Conservation (phyloP, 2,329 filamentous ascomycete genomes). For the Alternaria triticimaculans region DNA sequence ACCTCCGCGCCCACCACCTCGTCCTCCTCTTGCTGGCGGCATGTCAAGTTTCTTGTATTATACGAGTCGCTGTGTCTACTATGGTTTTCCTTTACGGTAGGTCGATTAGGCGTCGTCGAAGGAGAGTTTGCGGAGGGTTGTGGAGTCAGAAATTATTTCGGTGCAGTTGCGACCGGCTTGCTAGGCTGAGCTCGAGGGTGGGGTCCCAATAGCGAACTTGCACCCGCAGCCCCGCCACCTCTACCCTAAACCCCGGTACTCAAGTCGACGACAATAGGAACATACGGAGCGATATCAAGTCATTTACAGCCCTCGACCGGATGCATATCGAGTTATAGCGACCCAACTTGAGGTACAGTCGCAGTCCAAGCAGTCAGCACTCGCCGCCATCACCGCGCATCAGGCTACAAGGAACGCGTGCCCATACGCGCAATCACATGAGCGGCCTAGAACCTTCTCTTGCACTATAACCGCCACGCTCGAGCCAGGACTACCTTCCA, state of each 20-base stretch:
- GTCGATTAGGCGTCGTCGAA: background rate
- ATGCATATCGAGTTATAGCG: background rate
- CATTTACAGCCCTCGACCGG: too few relatives aligned
- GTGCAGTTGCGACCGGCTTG: slow-evolving; percentile 19
- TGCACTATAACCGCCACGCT: slow-evolving; percentile 17
- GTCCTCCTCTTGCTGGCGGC: slow-evolving; percentile 42
- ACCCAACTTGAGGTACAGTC: background rate
- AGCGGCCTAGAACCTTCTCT: slow-evolving; percentile 36
- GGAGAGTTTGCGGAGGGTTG: slow-evolving; percentile 6
- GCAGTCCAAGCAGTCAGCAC: background rate
- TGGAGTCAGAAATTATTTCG: slow-evolving; percentile 30
- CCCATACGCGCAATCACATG: slow-evolving; percentile 40
- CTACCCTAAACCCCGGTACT: background rate
- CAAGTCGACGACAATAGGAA: background rate
- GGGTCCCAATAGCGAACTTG: slow-evolving; percentile 27
- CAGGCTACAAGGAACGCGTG: slow-evolving; percentile 19
- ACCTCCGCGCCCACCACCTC: slow-evolving; percentile 37
- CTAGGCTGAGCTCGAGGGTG: slow-evolving; percentile 19
- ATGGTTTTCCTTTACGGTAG: background rate
- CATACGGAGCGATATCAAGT: background rate
- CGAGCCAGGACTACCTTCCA: background rate
- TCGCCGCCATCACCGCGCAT: slow-evolving; percentile 3
- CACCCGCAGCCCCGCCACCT: slow-evolving; percentile 11
- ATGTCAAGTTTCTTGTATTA: slow-evolving; percentile 10
- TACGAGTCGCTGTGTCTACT: background rate